These are phyloP conservation scores for Colletotrichum cuscutae DNA, from an alignment of 2,329 filamentous ascomycete genomes.

Conservation along the genomic window DNA sequence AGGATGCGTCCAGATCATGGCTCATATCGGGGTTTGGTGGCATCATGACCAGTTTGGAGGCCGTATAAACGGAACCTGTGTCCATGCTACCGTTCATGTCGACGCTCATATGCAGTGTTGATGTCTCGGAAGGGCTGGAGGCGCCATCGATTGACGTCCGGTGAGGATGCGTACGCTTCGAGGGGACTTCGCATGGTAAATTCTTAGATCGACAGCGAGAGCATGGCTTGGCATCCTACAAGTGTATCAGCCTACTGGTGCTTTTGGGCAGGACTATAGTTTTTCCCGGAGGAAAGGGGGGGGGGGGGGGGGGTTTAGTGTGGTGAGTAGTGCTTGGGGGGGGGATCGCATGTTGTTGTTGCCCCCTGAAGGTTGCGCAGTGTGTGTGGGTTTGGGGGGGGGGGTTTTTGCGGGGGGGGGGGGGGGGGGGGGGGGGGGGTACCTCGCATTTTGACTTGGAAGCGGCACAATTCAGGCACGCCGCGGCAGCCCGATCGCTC, in stretches of 20 bases:
- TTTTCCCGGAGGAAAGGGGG: not conserved
- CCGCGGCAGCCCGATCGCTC: constrained; percentile 31
- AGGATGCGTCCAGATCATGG: constrained; percentile 13
- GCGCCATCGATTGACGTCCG: constrained; percentile 14
- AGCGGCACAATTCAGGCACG: constrained; percentile 29
- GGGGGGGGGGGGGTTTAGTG: not conserved
- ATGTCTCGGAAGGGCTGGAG: constrained; percentile 29
- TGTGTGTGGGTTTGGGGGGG: too few relatives aligned
- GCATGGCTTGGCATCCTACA: constrained; percentile 27
- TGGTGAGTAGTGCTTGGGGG: too few relatives aligned
- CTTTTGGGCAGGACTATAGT: not conserved
- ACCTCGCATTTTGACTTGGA: constrained; percentile 35
- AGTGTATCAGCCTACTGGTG: not conserved
- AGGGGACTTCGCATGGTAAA: constrained; percentile 28
- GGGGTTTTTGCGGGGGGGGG: too few relatives aligned
- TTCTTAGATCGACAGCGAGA: constrained; percentile 28
- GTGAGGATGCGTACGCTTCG: constrained; percentile 21
- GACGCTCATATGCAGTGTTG: constrained; percentile 21
- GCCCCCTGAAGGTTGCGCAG: too few relatives aligned
- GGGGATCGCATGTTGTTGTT: too few relatives aligned
- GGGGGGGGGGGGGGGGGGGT: not conserved
- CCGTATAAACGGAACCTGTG: constrained; percentile 2
- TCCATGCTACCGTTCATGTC: constrained; percentile 17
- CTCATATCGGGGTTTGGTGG: constrained; percentile 8
- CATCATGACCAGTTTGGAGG: constrained; percentile 12